Percentiles rank a stretch among this genome's conserved stretches.
These are phyloP conservation scores for Phytophthora citricola DNA, from an alignment of 352 stramenopile genomes.

Conservation along the genomic window DNA sequence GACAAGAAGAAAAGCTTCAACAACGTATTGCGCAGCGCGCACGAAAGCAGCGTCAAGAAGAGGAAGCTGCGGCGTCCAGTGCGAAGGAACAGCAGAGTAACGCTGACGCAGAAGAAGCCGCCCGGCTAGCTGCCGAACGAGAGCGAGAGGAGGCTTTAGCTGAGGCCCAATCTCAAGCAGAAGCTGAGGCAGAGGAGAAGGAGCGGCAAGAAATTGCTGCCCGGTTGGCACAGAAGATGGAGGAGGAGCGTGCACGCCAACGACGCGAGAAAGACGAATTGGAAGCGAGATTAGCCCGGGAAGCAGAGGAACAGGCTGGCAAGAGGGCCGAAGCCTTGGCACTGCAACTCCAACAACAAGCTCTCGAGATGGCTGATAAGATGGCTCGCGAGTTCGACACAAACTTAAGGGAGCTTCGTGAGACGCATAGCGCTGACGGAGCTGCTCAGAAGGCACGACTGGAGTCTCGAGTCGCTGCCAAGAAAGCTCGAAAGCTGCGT, in stretches of 20 bases:
- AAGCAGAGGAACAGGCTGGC: constrained; percentile 50
- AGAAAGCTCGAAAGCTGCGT: constrained; percentile 79
- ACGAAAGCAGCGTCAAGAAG: constrained; percentile 52
- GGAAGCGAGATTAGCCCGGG: constrained; percentile 43
- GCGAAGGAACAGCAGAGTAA: constrained; percentile 10
- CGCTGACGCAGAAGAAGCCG: constrained; percentile 20
- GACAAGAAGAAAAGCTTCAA: constrained; percentile 73
- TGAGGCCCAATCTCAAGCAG: constrained; percentile 32
- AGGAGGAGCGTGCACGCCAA: constrained; percentile 67
- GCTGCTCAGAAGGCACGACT: constrained; percentile 73
- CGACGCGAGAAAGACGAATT: constrained; percentile 54
- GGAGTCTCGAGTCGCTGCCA: constrained; percentile 72
- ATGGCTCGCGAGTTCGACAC: constrained; percentile 71
- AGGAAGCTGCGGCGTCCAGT: constrained; percentile 31
- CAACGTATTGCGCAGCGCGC: constrained; percentile 64
- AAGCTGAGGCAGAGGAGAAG: constrained; percentile 43
- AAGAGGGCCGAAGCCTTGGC: constrained; percentile 26
- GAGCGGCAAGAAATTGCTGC: constrained; percentile 35
- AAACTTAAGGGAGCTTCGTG: constrained; percentile 60
- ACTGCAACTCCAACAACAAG: constrained; percentile 45
- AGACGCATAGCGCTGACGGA: constrained; percentile 66
- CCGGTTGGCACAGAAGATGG: constrained; percentile 43
- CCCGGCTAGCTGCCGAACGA: constrained; percentile 19
- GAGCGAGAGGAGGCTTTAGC: constrained; percentile 27
- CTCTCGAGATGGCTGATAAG: constrained; percentile 60